Base-by-base conservation (phyloP, 257 asterid species). In the Osmanthus fragrans region DNA sequence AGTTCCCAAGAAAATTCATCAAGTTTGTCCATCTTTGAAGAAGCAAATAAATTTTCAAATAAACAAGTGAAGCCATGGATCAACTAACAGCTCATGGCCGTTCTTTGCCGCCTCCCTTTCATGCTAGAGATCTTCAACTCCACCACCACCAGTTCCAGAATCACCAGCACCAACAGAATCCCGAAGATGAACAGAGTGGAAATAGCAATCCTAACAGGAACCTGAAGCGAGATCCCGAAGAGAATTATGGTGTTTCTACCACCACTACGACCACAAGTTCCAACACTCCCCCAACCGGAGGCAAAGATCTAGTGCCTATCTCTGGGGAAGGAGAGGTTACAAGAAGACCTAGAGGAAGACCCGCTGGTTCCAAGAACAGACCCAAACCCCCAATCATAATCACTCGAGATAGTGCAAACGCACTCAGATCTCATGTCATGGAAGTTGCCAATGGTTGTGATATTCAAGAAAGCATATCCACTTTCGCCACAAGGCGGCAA, bases 321-420 rank as follows among this genome's bases (percentile, higher is more conserved):
- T 21, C 74, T 6, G 73, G 77, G 0, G 84, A 76, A 5, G 76
- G 64, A 39, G 91, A 85, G 66, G 90, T 18, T 4, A 82, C 84
- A 5, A 87, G 97, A 23, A 77, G 94, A 7, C 97, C 99, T 0
- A 87, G 98, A 16, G 97, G 99, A 2, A 72, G 99, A 2, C 98
- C 98, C 0, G 80, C 99, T 0, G 97, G 97, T 7, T 93, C 99
- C 0, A 93, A 94, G 71, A 92, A 90, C 85, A 94, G 90, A 75
- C 96, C 97, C 0, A 95, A 91, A 65, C 98, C 99, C 0, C 99
- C 99, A 1, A 93, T 95, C 76, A 92, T 95, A 47, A 90, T 95
- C 86, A 95, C 98, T 0, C 91, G 99, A 0, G 99, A 95, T 79
- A 91, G 96, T 68, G 94, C 99, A 7, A 93, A 95, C 47, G 97